These are phyloP conservation scores for Pueraria montana DNA, from an alignment of 306 rosid genomes.

Conservation along the genomic window DNA sequence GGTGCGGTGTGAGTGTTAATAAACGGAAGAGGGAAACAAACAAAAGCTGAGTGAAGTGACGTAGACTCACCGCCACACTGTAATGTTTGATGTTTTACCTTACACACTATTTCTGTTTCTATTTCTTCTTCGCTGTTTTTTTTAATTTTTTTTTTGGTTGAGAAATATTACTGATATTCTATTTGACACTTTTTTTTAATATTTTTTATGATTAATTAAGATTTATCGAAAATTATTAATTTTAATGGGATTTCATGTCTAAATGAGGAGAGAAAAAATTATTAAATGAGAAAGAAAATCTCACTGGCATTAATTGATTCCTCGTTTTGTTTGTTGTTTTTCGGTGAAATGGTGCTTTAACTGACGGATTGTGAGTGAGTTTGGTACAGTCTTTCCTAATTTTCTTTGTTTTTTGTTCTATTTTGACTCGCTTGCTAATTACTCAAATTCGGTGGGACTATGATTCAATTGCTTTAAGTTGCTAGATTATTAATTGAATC, in stretches of 20 bases:
- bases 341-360: neutral
- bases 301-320: too few species aligned
- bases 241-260: too few species aligned
- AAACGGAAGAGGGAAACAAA: neutral
- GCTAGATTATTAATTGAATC: neutral
- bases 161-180: too few species aligned
- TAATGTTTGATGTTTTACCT: constrained; percentile 50
- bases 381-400: too few species aligned
- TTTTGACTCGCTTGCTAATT: neutral
- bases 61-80: constrained; percentile 54
- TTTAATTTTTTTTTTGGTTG: neutral
- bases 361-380: neutral
- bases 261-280: too few species aligned
- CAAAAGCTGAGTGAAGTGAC: constrained; percentile 40
- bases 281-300: too few species aligned
- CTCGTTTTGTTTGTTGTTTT: neutral
- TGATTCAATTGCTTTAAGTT: neutral
- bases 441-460: constrained; percentile 7
- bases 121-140: neutral
- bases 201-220: too few species aligned
- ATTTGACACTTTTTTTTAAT: too few species aligned
- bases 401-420: neutral
- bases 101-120: neutral
- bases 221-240: too few species aligned
- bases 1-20: constrained; percentile 34